Conservation (phyloP, 2,329 filamentous ascomycete genomes). For the Colletotrichum sp. region DNA sequence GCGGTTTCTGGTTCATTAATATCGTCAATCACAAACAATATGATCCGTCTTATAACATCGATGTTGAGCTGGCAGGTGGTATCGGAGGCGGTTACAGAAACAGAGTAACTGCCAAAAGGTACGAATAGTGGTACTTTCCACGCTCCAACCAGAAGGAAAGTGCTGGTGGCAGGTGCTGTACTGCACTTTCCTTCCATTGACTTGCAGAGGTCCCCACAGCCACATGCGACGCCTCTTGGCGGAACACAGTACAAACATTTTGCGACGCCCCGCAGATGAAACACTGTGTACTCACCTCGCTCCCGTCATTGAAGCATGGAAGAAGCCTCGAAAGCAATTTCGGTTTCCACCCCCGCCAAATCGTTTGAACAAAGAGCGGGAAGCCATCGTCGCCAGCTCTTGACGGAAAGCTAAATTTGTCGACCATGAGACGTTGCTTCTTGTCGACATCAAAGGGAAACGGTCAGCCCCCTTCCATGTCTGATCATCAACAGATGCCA, state of each 20-base stretch:
- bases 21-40: not conserved
- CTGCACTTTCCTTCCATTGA: not conserved
- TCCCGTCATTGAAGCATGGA: not conserved
- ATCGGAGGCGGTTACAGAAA: not conserved
- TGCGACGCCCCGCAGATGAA: accelerated
- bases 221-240: not conserved
- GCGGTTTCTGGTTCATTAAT: not conserved
- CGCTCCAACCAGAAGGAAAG: not conserved
- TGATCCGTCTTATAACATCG: not conserved
- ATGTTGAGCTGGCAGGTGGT: not conserved
- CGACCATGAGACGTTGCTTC: not conserved
- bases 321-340: not conserved
- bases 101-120: not conserved
- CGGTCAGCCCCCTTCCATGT: not conserved
- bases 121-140: not conserved
- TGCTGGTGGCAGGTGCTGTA: not conserved
- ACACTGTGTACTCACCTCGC: not conserved
- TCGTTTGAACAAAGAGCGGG: not conserved
- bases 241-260: not conserved
- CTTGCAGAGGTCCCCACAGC: not conserved
- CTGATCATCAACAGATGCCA: not conserved
- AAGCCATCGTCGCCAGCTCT: not conserved
- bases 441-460: not conserved
- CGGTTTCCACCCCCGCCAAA: not conserved
- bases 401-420: not conserved